A percentile compares a stretch with the other conserved stretches of the same genome.
phyloP scores from a whole-genome alignment of 345 rosid genomes.

The Odontarrhena argentea region DNA sequence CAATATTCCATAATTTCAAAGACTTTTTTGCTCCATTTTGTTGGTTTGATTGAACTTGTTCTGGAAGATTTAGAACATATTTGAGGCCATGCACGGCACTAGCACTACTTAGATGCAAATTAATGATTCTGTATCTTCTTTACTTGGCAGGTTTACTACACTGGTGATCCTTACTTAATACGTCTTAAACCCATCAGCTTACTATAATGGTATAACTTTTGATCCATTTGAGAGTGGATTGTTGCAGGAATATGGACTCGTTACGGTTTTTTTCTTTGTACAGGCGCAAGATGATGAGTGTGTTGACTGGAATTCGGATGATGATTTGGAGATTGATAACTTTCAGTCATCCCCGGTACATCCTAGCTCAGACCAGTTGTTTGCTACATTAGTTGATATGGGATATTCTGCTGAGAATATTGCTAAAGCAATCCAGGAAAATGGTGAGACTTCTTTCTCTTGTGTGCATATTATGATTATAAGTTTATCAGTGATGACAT shows the following conservation, averaged over 20 bases:
- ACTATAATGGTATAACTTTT: conserved; percentile 30
- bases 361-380: conserved; percentile 23
- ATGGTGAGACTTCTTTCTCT: conserved; percentile 27
- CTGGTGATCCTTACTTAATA: neutral
- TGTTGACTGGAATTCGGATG: conserved; percentile 30
- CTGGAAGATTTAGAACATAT: neutral
- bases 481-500: neutral
- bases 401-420: conserved; percentile 29
- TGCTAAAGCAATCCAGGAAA: conserved; percentile 38
- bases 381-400: conserved; percentile 37
- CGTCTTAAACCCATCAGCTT: conserved; percentile 6
- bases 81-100: neutral
- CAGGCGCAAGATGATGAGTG: conserved; percentile 27
- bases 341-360: conserved; percentile 29
- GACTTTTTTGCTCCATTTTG: neutral
- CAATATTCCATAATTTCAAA: neutral
- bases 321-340: conserved; percentile 36
- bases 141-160: conserved; percentile 21
- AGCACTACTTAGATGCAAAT: neutral
- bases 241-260: neutral
- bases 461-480: neutral
- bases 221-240: neutral
- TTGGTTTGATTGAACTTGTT: neutral
- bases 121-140: neutral
- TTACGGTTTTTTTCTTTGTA: neutral